Conservation (phyloP, 1,284 basidiomycete genomes). For the Rhodotorula sp. region DNA sequence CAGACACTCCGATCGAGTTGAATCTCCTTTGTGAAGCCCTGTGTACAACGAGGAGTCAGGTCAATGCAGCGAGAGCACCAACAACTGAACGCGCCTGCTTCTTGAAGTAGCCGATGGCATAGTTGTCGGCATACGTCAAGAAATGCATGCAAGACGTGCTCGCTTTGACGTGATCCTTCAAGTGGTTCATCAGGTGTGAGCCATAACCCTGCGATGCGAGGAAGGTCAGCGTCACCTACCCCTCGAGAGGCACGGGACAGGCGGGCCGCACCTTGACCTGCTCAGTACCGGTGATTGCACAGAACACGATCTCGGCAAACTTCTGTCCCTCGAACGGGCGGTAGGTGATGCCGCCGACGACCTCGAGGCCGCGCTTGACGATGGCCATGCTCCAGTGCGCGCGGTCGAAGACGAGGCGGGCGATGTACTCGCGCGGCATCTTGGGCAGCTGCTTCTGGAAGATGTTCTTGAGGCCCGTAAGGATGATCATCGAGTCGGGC, state of each 20-base stretch:
- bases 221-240: not conserved
- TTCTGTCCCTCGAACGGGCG: slow-evolving; percentile 91
- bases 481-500: slow-evolving; percentile 69
- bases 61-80: too few species aligned
- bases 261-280: slow-evolving; percentile 79
- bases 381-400: slow-evolving; percentile 93
- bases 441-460: slow-evolving; percentile 98
- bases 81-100: slow-evolving; percentile 63
- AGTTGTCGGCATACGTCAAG: slow-evolving; percentile 98
- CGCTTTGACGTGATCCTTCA: slow-evolving; percentile 87
- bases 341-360: slow-evolving; percentile 97
- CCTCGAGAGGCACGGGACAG: too few species aligned
- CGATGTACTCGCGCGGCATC: slow-evolving; percentile 99
- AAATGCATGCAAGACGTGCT: slow-evolving; percentile 87
- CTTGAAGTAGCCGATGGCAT: slow-evolving; percentile 92
- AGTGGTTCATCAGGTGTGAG: slow-evolving; percentile 97
- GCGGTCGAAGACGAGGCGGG: slow-evolving; percentile 87
- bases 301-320: slow-evolving; percentile 99
- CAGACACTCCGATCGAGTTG: slow-evolving; percentile 84
- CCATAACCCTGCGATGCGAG: slow-evolving; percentile 78
- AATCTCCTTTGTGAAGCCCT: slow-evolving; percentile 96
- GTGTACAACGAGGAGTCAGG: not conserved
- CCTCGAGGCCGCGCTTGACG: slow-evolving; percentile 90
- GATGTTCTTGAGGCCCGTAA: slow-evolving; percentile 92
- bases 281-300: slow-evolving; percentile 93